Base-by-base conservation (phyloP, 495 filamentous ascomycete species). In the Astrothelium subdiscretum region DNA sequence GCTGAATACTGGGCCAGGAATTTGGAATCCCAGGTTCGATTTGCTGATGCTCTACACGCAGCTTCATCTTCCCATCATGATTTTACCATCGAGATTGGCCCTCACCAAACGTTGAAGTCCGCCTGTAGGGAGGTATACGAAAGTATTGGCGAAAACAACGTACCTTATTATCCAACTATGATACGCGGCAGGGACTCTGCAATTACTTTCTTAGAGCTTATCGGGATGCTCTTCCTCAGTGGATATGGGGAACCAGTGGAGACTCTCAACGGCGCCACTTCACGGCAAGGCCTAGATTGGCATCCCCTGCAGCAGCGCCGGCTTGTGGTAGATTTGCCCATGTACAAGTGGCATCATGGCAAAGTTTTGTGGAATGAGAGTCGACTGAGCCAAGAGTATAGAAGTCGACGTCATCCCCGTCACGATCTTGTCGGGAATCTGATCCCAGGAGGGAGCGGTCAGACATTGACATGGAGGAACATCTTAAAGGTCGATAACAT, bases 361-460 rank as follows among this genome's bases (percentile, higher is more conserved):
- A 42, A 40, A 13, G 20, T 27, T 11, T n/a, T 32, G 35, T 31
- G 52, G 57, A 31, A 62, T 60, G 52, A 51, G 54, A 20, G 22
- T 57, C 26, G 83, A 11, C 71, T 77, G 62, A 80, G 77, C 18
- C 68, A 74, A 20, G 29, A 60, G 0, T 81, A 82, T 64, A 77
- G 81, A 52, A 72, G 74, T 35, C 74, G 78, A 26, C 71, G 72
- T 0, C 69, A 71, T 26, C 67, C 73, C 1, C 71, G 78, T 5
- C 81, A 81, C 40, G 82, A 85, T 65, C 69, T 87, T 0, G 72
- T 87, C 1, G 85, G 85, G 0, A 69, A 73, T 8, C 70, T 74
- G 3, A 72, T 74, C 8, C 67, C 74, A 35, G 80, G 80, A 51
- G 80, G 71, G 27, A 81, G 77, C 61, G 71, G 76, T 2, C 60